Base-by-base conservation (phyloP, 2,329 filamentous ascomycete genomes). In the Clonostachys solani region DNA sequence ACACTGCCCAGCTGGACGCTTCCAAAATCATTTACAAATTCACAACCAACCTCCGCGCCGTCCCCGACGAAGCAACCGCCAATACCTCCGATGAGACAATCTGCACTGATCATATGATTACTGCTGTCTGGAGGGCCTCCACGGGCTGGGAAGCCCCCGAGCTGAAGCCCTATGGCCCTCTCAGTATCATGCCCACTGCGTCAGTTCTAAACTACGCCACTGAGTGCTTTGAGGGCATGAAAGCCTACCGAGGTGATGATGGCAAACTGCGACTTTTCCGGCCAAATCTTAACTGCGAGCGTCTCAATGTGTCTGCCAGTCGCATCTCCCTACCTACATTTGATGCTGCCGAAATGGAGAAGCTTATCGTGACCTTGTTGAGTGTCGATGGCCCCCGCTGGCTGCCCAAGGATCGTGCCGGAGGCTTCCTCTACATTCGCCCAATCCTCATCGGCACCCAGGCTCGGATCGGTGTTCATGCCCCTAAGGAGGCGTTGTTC, bases 31-130 rank as follows among this genome's bases (percentile, higher is more conserved):
- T 64, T 49, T 78, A 80, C 69, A 77, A 68, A 51, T 67, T 69
- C 54, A 80, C 75, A 47, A 63, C 67, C 41, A 67, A 60, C 47
- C 78, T 76, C 2, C 78, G 77, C 51, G 53, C 67, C 44, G 79
- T 83, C 43, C 80, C 79, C 45, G 67, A 73, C 45, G 71, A 76
- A 50, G 75, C 66, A 50, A 55, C 58, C 37, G 75, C 75, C 56
- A 69, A 68, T 54, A 48, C 73, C 44, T 75, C 72, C 54, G 54
- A 59, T 50, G 74, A 78, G 62, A 80, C 76, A 52, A 69, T 82
- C 61, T 80, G 78, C 74, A 91, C 88, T 52, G 91, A 96, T 74
- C 92, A 96, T 75, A 95, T 96, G 90, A 75, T 94, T 58, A 85
- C 83, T 45, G 85, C 75, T 17, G 69, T 72, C 46, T 95, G 90